Percentiles rank a stretch among this genome's conserved stretches.
Conservation (phyloP, 768 basidiomycete genomes). For the Boletus huronensis region DNA sequence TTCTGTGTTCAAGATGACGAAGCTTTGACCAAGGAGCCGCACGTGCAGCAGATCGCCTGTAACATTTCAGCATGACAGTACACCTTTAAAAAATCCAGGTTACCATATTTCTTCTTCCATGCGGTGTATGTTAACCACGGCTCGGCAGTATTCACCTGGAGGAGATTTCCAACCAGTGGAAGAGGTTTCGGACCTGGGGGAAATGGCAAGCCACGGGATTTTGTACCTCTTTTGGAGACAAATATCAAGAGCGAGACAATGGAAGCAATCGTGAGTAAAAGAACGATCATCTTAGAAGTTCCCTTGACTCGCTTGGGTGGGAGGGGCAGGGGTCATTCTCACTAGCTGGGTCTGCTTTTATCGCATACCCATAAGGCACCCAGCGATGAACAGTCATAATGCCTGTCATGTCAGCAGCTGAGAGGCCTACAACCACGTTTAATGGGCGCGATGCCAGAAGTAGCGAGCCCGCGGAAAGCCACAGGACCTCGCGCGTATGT, state of each 20-base stretch:
- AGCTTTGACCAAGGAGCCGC: constrained; percentile 22
- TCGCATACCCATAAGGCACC: neutral
- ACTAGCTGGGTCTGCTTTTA: neutral
- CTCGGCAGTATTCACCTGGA: constrained; percentile 24
- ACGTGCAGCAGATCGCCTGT: constrained; percentile 23
- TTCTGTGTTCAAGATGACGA: constrained; percentile 29
- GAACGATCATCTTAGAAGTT: neutral
- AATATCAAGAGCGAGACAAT: constrained; percentile 5
- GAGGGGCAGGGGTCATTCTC: neutral
- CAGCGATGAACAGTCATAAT: neutral
- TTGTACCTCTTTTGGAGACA: neutral
- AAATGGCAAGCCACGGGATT: constrained; percentile 9
- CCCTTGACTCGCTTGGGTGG: neutral
- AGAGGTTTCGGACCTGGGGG: constrained; percentile 33
- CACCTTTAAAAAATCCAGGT: neutral
- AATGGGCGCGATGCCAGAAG: too few species aligned
- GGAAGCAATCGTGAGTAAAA: neutral
- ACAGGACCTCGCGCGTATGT: too few species aligned
- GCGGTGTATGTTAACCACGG: constrained; percentile 35
- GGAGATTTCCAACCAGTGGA: constrained; percentile 29
- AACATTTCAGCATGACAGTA: neutral
- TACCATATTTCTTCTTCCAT: constrained; percentile 35
- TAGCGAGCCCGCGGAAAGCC: too few species aligned
- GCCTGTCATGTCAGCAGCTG: neutral
- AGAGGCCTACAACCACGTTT: neutral